Percentiles rank a stretch among this genome's conserved stretches.
Conservation (phyloP, 2,329 filamentous ascomycete species). For the Fusarium irregulare region DNA sequence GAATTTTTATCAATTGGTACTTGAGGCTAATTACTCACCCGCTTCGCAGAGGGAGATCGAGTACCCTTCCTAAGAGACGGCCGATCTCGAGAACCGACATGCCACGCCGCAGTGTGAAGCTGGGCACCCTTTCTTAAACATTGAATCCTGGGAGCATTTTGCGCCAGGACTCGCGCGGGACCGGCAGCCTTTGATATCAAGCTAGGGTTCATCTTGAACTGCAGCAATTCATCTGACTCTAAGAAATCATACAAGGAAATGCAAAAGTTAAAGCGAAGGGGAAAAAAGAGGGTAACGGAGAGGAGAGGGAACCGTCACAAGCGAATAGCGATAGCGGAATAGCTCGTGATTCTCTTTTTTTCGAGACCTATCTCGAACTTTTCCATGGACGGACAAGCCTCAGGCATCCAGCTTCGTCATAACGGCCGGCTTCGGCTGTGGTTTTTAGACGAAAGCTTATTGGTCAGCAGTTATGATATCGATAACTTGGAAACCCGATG, state of each 20-base stretch:
- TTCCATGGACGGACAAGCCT: conserved; percentile 43
- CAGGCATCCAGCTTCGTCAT: conserved; percentile 49
- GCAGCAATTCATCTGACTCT: conserved; percentile 47
- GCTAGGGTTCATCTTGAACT: conserved; percentile 60
- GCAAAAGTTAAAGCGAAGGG: background rate
- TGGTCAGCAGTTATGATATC: conserved; percentile 19
- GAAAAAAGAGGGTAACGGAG: conserved; percentile 19
- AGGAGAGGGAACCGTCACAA: conserved; percentile 26
- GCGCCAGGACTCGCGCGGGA: conserved; percentile 60
- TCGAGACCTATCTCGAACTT: conserved; percentile 47
- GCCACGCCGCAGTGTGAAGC: conserved; percentile 50
- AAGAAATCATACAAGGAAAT: conserved; percentile 27
- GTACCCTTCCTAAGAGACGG: conserved; percentile 31
- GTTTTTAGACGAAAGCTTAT: conserved; percentile 31
- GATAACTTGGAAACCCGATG: conserved; percentile 25
- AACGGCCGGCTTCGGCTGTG: conserved; percentile 41
- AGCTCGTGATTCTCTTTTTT: conserved; percentile 37
- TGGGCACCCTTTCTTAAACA: conserved; percentile 54
- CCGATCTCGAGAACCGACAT: conserved; percentile 32
- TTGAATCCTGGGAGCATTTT: conserved; percentile 56
- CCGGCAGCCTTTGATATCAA: conserved; percentile 60
- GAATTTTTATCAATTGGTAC: conserved; percentile 9
- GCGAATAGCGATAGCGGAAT: conserved; percentile 23
- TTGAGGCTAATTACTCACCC: conserved; percentile 44
- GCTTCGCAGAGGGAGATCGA: conserved; percentile 36